phyloP scores from a whole-genome alignment of 2,329 filamentous ascomycete species.

The Ascochyta pisi region DNA sequence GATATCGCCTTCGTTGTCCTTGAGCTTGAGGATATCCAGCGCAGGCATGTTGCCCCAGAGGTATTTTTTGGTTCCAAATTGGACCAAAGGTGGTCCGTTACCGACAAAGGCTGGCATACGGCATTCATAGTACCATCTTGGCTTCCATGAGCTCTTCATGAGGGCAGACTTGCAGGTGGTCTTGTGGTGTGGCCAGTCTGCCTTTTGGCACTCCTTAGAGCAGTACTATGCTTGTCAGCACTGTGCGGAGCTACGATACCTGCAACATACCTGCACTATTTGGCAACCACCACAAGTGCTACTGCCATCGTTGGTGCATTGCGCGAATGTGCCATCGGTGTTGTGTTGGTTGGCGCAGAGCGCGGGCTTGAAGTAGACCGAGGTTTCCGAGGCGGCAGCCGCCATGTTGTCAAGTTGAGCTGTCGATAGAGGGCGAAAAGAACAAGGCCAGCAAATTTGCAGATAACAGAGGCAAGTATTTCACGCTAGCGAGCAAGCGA shows the following conservation, averaged over 20 bases:
- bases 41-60: constrained; percentile 55
- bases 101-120: constrained; percentile 36
- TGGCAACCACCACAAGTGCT: not conserved
- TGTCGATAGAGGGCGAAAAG: not conserved
- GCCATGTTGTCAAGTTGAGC: not conserved
- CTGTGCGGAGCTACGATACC: too few species aligned
- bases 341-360: not conserved
- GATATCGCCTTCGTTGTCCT: constrained; percentile 37
- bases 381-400: not conserved
- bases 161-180: constrained; percentile 2
- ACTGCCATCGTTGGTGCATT: not conserved
- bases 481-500: not conserved
- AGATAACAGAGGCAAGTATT: not conserved
- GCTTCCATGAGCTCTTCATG: constrained; percentile 25
- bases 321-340: not conserved
- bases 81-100: not conserved
- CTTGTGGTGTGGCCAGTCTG: constrained; percentile 6
- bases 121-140: constrained; percentile 35
- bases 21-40: constrained; percentile 47
- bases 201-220: constrained; percentile 9
- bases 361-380: not conserved
- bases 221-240: constrained; percentile 1
- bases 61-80: constrained; percentile 11
- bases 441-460: not conserved
- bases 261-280: not conserved